Evolutionary conservation across 2,329 filamentous ascomycete genomes (phyloP), one percentile per base, ranked within the genome.

Genomic region (Aaosphaeria arxii): DNA sequence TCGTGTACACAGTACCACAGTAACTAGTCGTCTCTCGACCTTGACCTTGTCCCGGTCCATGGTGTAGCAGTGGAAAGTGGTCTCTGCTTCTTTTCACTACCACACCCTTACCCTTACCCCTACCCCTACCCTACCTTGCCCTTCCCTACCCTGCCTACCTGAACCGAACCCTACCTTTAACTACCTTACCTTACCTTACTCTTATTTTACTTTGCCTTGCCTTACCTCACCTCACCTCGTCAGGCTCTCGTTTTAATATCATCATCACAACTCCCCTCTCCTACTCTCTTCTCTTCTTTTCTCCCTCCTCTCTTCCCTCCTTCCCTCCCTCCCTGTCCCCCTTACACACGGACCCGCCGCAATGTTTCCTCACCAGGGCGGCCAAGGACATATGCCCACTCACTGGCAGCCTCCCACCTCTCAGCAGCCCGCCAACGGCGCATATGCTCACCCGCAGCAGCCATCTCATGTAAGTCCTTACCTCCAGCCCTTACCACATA

Each of bases 321-420:
- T 32, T 32, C 30, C 3, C 40, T 40, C 35, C 13, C 36, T 6
- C 43, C 43, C n/a, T 30, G 29, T 33, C 31, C 42, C 11, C 42
- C 42, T 5, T 31, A 11, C 24, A 24, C 42, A 35, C 33, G 11
- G 42, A 17, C 30, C 31, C 31, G 33, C 33, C 43, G 49, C 52
- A 53, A 69, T 69, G 66, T 69, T 66, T 50, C 63, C 66, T 57
- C 63, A 68, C 54, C 57, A 62, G 55, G 61, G 56, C 45, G 64
- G 62, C 60, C 67, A 66, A 52, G 67, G 66, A 56, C 68, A 70
- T 56, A 59, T 68, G 48, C 66, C 66, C 49, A 60, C 67, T 31
- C 67, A 71, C 53, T 69, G 66, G 64, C 64, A 69, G 52, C 67
- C 67, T 44, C 65, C 64, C 13, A 63, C 61, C 38, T 52, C 62